phyloP scores from a whole-genome alignment of 441 rosid species.

The Rhodomyrtus psidioides region DNA sequence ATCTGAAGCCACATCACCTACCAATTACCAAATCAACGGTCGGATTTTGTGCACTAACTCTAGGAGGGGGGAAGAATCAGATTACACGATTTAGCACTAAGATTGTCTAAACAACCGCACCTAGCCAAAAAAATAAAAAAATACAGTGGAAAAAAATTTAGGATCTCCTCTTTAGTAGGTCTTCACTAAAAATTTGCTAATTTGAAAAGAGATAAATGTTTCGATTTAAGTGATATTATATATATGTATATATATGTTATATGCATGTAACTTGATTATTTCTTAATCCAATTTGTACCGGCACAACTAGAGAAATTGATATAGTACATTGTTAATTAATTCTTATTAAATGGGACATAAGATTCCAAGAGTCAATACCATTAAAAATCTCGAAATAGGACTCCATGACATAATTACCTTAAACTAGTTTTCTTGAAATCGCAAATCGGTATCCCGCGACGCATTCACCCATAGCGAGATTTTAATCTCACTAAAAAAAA shows the following conservation, averaged over 20 bases:
- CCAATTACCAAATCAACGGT: background rate
- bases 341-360: no score
- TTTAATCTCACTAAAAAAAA: background rate
- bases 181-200: background rate
- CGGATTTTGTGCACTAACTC: background rate
- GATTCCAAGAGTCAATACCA: background rate
- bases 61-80: background rate
- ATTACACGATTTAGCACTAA: background rate
- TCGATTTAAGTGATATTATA: background rate
- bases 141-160: background rate
- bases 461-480: fast-evolving
- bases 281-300: no score
- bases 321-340: no score
- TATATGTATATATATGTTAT: no score
- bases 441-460: background rate
- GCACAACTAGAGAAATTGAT: no score
- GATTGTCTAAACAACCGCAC: background rate
- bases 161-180: background rate
- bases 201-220: background rate
- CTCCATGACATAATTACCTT: background rate
- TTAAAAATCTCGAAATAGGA: background rate
- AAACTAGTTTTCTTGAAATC: fast-evolving
- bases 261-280: background rate
- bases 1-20: background rate
- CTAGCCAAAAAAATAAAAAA: background rate